These are phyloP conservation scores for Auxenochlorella pyrenoidosa DNA, from an alignment of 139 green algal species.

Conservation along the genomic window DNA sequence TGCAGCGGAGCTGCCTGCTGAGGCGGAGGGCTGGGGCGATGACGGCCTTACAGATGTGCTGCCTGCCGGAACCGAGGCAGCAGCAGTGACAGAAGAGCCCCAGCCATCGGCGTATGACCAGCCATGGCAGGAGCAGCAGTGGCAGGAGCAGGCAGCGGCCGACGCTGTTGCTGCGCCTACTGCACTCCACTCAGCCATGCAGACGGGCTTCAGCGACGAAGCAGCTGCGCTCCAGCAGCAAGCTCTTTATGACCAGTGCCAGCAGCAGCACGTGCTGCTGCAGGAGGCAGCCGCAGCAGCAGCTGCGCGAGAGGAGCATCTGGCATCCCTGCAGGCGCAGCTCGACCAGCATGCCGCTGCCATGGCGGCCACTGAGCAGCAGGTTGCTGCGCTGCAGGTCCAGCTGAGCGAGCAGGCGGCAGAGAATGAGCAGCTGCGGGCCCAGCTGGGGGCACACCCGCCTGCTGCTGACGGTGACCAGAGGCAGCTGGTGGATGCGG, in stretches of 20 bases:
- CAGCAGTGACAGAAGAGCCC: background rate
- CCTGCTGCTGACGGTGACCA: background rate
- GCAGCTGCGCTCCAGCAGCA: conserved; percentile 12
- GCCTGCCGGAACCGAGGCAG: background rate
- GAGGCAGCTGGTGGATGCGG: conserved; percentile 7
- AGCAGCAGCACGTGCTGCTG: conserved; percentile 17
- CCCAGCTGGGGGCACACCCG: background rate
- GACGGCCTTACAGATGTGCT: too few species aligned
- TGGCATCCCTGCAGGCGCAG: conserved; percentile 7
- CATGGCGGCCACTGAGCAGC: background rate
- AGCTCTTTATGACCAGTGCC: background rate
- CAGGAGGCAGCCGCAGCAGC: background rate
- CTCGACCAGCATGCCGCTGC: conserved; percentile 8
- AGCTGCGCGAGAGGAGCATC: background rate
- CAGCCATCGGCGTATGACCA: background rate
- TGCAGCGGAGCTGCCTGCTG: background rate
- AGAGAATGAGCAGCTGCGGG: background rate
- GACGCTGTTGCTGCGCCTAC: background rate
- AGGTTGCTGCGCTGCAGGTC: conserved; percentile 5
- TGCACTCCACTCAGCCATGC: background rate
- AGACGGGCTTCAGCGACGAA: background rate
- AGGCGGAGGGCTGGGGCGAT: too few species aligned
- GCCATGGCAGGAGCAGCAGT: too few species aligned
- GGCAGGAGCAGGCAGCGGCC: background rate
- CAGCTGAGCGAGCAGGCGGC: conserved; percentile 4